Percentiles rank a stretch among this genome's conserved stretches.
Evolutionary conservation across 805 yeast genomes (phyloP).

Genomic region (Metschnikowia proteae): DNA sequence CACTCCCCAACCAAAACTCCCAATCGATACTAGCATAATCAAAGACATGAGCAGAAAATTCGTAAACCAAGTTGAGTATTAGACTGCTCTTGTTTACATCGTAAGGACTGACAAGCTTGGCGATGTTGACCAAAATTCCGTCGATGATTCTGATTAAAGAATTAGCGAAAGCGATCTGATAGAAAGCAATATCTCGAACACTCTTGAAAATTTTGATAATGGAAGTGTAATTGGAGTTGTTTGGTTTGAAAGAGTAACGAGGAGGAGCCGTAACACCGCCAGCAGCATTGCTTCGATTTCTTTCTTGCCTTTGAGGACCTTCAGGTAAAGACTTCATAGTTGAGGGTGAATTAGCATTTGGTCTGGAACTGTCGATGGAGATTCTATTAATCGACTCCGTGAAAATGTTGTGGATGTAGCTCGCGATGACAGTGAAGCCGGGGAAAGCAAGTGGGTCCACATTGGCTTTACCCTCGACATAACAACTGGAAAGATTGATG

Average conservation of each 20-base stretch:
- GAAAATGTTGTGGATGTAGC: constrained; percentile 46
- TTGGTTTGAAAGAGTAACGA: constrained; percentile 20
- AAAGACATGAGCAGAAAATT: constrained; percentile 34
- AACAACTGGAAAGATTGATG: constrained; percentile 26
- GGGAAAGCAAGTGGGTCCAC: constrained; percentile 22
- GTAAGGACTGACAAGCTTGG: constrained; percentile 33
- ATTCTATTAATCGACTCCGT: constrained; percentile 26
- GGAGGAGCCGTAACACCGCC: constrained; percentile 7
- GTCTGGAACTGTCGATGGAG: constrained; percentile 5
- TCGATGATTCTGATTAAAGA: constrained; percentile 28
- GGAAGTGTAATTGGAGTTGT: constrained; percentile 36
- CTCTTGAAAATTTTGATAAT: constrained; percentile 38
- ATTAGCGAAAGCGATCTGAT: constrained; percentile 20
- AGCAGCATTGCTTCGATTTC: background rate
- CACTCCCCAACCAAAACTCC: constrained; percentile 71
- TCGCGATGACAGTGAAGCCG: constrained; percentile 42
- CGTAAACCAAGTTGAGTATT: constrained; percentile 39
- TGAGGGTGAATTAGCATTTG: constrained; percentile 5
- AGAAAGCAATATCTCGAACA: constrained; percentile 32
- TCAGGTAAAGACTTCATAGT: constrained; percentile 1
- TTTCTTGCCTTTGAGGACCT: background rate
- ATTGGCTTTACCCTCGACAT: constrained; percentile 4
- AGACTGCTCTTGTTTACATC: constrained; percentile 38
- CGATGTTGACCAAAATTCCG: constrained; percentile 30
- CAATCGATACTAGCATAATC: constrained; percentile 49